phyloP scores from a whole-genome alignment of 441 rosid genomes.

The Gossypium schwendimanii region DNA sequence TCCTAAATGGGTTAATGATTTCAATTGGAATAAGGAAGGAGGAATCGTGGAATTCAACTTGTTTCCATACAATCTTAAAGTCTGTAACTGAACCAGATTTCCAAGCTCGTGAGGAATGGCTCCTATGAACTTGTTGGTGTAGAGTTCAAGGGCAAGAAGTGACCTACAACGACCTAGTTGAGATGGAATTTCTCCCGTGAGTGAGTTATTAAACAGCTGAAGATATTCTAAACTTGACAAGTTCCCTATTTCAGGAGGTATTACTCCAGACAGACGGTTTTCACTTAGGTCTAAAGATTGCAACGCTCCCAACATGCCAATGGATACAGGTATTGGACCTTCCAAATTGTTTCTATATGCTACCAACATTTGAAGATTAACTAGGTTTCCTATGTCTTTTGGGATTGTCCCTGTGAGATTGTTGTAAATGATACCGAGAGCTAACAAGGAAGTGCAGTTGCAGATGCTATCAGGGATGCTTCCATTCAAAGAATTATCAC shows the following conservation, averaged over 20 bases:
- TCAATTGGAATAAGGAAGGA: constrained; percentile 40
- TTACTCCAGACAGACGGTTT: constrained; percentile 51
- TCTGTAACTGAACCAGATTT: constrained; percentile 40
- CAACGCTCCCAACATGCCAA: constrained; percentile 43
- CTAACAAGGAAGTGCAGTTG: constrained; percentile 43
- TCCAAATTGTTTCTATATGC: constrained; percentile 39
- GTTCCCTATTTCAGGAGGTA: constrained; percentile 64
- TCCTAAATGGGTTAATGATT: constrained; percentile 45
- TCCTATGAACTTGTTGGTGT: constrained; percentile 47
- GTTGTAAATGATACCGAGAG: constrained; percentile 37
- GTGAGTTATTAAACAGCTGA: constrained; percentile 34
- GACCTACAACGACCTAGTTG: constrained; percentile 45
- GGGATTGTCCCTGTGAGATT: constrained; percentile 62
- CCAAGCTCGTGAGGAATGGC: constrained; percentile 63
- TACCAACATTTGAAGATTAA: constrained; percentile 38
- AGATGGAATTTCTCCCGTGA: constrained; percentile 56
- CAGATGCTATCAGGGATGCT: constrained; percentile 51
- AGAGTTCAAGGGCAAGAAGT: constrained; percentile 47
- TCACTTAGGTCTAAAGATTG: constrained; percentile 44
- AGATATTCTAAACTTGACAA: constrained; percentile 42
- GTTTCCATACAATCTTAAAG: constrained; percentile 40
- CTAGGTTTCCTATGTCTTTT: constrained; percentile 46
- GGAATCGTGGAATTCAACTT: constrained; percentile 62
- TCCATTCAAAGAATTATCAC: constrained; percentile 50
- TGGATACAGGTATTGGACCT: constrained; percentile 58